Evolutionary conservation across 345 rosid species (phyloP), one percentile per base, ranked within the genome.

Genomic region (Citrus reticulata): DNA sequence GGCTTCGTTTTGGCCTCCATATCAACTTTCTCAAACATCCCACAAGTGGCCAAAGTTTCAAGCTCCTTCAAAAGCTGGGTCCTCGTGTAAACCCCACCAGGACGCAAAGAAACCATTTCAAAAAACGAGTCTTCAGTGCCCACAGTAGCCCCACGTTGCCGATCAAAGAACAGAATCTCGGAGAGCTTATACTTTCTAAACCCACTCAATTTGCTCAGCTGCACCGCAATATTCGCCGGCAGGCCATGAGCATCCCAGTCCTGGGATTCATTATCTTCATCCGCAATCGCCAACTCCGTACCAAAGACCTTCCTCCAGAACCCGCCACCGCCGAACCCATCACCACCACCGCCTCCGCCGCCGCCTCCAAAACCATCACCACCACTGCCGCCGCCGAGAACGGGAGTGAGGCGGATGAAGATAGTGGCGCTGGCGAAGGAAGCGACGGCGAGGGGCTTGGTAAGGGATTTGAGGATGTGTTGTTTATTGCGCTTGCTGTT

Each of bases 11-110:
- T 93, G 59, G 92, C 91, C 72, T 94, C 98, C 88, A 97, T 85
- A 30, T 94, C 99, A 22, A 97, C 98, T 73, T 87, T 97, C 89
- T 97, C 98, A 54, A 94, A 97, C 98, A 94, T 97, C n/a, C 99
- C 99, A 37, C 99, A 94, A 7, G 95, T 91, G 46, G 97, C 95
- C 55, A 97, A 86, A 20, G 87, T 88, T 81, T 97, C 98, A 0
- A 97, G 95, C 91, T 97, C 99, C 78, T 93, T 93, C 78, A 85
- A 90, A 22, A 94, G 84, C 81, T 93, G 96, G 4, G 93, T 77
- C 82, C 93, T 97, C 1, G 98, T 92, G 89, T 94, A 97, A 32
- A 93, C 83, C 49, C 98, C 98, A 0, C 96, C 96, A 0, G 98
- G 93, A 24, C 92, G 89, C 34, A 97, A 77, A 8, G 96, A 89